These are phyloP conservation scores for Abrus precatorius DNA, from an alignment of 306 rosid genomes.

Conservation along the genomic window DNA sequence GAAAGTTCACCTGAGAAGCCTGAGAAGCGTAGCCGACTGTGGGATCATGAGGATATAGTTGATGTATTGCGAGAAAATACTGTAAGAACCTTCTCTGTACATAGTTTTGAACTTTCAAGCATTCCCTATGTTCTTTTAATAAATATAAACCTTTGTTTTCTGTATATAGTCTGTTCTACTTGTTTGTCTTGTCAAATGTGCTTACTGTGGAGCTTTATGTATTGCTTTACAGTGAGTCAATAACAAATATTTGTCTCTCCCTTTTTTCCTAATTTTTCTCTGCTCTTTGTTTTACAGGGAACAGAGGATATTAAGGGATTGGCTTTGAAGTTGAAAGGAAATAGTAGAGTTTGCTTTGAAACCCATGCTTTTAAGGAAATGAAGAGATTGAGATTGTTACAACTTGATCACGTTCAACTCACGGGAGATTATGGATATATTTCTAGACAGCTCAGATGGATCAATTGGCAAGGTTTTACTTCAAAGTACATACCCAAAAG, in stretches of 20 bases:
- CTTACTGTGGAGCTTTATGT: too few species aligned
- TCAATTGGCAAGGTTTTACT: neutral
- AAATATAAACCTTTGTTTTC: too few species aligned
- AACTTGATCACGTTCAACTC: neutral
- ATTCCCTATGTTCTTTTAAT: too few species aligned
- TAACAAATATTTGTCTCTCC: neutral
- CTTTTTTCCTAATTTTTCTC: neutral
- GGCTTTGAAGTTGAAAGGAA: neutral
- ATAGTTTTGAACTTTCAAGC: too few species aligned
- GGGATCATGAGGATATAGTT: too few species aligned
- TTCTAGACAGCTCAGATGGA: neutral
- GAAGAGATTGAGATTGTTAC: neutral
- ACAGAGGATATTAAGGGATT: neutral
- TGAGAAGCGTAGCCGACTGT: too few species aligned
- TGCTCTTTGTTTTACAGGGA: conserved; percentile 4
- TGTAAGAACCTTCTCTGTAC: too few species aligned
- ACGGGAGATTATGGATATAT: neutral
- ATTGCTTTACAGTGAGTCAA: neutral
- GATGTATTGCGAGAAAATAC: too few species aligned
- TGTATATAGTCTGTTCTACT: too few species aligned
- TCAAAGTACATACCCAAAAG: neutral
- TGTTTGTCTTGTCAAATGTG: too few species aligned
- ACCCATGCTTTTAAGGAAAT: neutral
- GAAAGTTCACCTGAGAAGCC: too few species aligned
- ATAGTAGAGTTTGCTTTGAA: neutral